phyloP scores from a whole-genome alignment of 345 rosid species.

The Diplotaxis tenuifolia region DNA sequence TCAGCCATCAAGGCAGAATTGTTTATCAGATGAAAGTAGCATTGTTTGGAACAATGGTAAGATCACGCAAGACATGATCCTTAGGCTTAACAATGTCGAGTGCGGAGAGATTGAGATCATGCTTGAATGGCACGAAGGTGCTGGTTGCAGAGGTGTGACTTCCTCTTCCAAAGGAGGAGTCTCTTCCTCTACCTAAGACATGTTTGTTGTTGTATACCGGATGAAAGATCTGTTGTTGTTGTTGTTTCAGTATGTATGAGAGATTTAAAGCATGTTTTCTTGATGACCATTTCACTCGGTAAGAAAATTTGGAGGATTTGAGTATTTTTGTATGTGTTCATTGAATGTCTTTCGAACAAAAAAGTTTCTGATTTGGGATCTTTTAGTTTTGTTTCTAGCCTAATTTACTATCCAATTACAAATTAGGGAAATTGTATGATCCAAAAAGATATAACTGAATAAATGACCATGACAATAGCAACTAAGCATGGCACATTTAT shows the following conservation, averaged over 20 bases:
- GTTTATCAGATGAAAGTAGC: conserved; percentile 61
- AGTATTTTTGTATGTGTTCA: neutral
- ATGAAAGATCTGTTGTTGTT: conserved; percentile 18
- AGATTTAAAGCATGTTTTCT: neutral
- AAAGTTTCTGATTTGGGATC: neutral
- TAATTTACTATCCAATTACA: neutral
- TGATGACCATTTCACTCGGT: conserved; percentile 16
- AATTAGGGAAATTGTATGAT: neutral
- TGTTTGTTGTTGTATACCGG: neutral
- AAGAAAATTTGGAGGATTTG: neutral
- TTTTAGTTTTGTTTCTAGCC: neutral
- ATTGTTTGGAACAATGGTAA: conserved; percentile 53
- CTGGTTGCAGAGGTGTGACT: conserved; percentile 44
- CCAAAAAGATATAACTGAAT: too few species aligned
- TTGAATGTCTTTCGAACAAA: neutral
- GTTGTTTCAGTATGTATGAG: conserved; percentile 23
- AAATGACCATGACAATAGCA: too few species aligned
- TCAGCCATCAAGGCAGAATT: conserved; percentile 50
- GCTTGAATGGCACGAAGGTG: conserved; percentile 67
- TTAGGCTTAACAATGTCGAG: conserved; percentile 59
- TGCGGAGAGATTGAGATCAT: conserved; percentile 66
- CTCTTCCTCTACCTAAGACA: conserved; percentile 23
- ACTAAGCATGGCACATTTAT: too few species aligned
- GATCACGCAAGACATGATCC: conserved; percentile 57
- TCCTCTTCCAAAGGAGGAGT: conserved; percentile 20